Evolutionary conservation across 495 filamentous ascomycete genomes (phyloP).

Genomic region (Chaetomium cochliodes): DNA sequence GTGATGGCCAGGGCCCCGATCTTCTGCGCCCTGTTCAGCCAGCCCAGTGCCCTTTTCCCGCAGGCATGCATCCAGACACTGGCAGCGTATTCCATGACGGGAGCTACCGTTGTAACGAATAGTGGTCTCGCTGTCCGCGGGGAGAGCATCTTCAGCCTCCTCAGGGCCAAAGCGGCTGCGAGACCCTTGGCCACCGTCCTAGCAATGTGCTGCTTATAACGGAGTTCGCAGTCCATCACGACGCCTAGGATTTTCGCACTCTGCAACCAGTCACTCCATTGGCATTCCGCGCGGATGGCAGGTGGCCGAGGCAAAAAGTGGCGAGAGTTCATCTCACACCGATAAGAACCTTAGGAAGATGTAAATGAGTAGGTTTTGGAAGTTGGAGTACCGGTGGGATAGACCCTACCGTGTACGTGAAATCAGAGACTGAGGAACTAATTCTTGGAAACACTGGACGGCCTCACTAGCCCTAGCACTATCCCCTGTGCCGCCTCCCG

Average conservation of each 20-base stretch:
- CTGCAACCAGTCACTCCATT: too few relatives aligned
- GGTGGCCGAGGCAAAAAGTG: too few relatives aligned
- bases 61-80: slow-evolving; percentile 17
- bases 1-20: slow-evolving; percentile 13
- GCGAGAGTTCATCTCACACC: too few relatives aligned
- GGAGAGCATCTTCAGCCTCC: slow-evolving; percentile 11
- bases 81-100: slow-evolving; percentile 18
- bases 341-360: too few relatives aligned
- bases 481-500: too few relatives aligned
- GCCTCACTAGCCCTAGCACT: too few relatives aligned
- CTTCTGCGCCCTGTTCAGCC: slow-evolving; percentile 20
- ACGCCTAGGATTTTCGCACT: slow-evolving; percentile 11
- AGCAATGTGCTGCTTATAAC: slow-evolving; percentile 13
- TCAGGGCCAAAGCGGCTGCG: slow-evolving; percentile 22
- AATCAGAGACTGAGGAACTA: too few relatives aligned
- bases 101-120: slow-evolving; percentile 13
- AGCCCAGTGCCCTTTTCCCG: slow-evolving; percentile 11
- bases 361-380: too few relatives aligned
- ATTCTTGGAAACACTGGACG: too few relatives aligned
- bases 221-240: slow-evolving; percentile 13
- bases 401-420: too few relatives aligned
- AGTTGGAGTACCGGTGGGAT: too few relatives aligned
- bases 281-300: too few relatives aligned
- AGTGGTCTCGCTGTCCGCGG: slow-evolving; percentile 15
- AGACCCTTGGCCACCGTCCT: slow-evolving; percentile 30